A percentile compares a stretch with the other conserved stretches of the same genome.
These are phyloP conservation scores for Pseudogymnoascus sp. DNA, from an alignment of 2,329 filamentous ascomycete genomes.

Conservation along the genomic window DNA sequence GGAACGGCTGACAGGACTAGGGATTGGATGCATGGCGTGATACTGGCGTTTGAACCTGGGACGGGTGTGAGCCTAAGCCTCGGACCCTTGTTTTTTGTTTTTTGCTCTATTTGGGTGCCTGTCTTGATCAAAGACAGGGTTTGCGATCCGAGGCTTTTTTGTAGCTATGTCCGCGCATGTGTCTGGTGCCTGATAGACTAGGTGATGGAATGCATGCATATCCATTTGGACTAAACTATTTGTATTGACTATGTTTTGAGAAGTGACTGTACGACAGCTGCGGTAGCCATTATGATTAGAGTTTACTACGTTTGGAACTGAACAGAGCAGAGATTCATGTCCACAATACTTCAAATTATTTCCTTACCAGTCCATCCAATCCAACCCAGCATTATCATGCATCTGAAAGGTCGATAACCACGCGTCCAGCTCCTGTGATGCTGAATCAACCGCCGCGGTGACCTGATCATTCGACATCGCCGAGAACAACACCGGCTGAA, in stretches of 20 bases:
- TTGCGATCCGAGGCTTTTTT: background rate
- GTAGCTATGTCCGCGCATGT: background rate
- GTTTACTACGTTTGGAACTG: background rate
- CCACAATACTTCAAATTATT: background rate
- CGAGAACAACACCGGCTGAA: conserved; percentile 54
- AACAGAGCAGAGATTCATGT: background rate
- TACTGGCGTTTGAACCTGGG: background rate
- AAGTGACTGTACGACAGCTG: background rate
- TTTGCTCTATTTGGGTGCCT: background rate
- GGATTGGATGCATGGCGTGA: conserved; percentile 1
- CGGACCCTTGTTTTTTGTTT: background rate
- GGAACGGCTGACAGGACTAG: background rate
- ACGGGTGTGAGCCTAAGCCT: background rate
- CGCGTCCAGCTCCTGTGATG: conserved; percentile 49
- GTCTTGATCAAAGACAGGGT: background rate
- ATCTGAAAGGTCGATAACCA: conserved; percentile 20
- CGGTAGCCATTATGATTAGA: background rate
- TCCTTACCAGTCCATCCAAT: conserved; percentile 26
- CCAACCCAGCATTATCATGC: conserved; percentile 22
- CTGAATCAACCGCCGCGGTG: conserved; percentile 56
- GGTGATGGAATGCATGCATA: background rate
- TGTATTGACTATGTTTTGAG: background rate
- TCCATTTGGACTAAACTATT: background rate
- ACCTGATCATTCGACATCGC: conserved; percentile 65
- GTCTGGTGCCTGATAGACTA: background rate